Conservation (phyloP, 108 stramenopile genomes). For the Cyclostephanos invisitatus region DNA sequence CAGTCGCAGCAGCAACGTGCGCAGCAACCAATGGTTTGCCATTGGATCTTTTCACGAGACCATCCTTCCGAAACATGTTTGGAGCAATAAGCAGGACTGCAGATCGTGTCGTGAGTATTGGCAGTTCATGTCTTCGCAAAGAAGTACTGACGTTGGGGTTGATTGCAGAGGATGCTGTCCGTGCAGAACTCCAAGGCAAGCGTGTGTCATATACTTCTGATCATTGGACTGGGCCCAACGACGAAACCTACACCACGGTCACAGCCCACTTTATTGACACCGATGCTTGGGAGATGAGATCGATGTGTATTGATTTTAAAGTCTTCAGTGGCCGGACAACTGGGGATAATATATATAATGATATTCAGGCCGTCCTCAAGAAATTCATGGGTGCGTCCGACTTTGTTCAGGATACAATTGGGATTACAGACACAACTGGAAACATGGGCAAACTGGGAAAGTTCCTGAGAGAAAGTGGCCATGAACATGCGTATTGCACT, state of each 20-base stretch:
- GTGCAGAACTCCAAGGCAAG: too few species aligned
- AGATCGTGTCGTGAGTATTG: background rate
- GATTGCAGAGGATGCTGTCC: background rate
- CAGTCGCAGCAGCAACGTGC: background rate
- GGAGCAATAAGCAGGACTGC: background rate
- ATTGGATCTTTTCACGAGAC: too few species aligned
- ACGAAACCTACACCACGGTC: too few species aligned
- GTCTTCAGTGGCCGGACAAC: background rate
- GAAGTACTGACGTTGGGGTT: background rate
- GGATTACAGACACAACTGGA: background rate
- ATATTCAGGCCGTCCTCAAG: background rate
- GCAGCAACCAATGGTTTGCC: constrained; percentile 3
- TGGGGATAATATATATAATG: background rate
- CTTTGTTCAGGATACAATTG: background rate
- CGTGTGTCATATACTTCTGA: background rate
- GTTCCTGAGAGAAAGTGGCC: background rate
- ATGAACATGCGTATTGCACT: background rate
- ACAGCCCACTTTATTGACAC: too few species aligned
- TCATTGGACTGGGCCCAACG: constrained; percentile 5
- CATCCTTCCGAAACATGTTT: too few species aligned
- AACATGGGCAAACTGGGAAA: background rate
- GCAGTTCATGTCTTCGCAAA: background rate
- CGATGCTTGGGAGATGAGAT: constrained; percentile 8
- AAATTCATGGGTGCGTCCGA: background rate
- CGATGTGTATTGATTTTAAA: background rate